Conservation (phyloP, 768 basidiomycete species). For the Boletellus ananiceps region DNA sequence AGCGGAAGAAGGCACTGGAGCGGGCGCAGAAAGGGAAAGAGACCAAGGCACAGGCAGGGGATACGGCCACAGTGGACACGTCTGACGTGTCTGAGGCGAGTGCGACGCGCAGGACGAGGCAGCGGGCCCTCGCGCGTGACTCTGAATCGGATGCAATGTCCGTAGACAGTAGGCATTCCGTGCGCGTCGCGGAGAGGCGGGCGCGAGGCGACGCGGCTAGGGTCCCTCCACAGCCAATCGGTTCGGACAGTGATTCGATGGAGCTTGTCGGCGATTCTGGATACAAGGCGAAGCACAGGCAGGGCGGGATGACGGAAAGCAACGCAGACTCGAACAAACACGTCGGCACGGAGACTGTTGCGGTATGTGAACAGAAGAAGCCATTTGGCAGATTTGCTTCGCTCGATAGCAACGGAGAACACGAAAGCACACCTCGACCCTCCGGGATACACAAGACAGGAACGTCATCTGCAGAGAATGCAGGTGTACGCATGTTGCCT, state of each 20-base stretch:
- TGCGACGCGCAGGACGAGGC: not conserved
- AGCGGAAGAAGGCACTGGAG: slow-evolving; percentile 19
- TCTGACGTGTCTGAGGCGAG: slow-evolving; percentile 10
- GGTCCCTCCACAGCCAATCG: not conserved
- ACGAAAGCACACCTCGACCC: slow-evolving; percentile 26
- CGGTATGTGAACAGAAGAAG: not conserved
- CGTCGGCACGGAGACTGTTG: not conserved
- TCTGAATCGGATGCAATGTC: slow-evolving; percentile 29
- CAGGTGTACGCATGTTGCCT: slow-evolving; percentile 4
- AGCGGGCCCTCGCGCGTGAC: slow-evolving; percentile 2
- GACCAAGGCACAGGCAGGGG: slow-evolving; percentile 1
- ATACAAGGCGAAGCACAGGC: not conserved
- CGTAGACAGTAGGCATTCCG: slow-evolving; percentile 19
- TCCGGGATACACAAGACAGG: not conserved
- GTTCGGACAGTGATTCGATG: slow-evolving; percentile 6
- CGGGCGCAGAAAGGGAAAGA: slow-evolving; percentile 15
- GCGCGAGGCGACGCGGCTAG: not conserved
- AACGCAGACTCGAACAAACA: not conserved
- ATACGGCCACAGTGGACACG: not conserved
- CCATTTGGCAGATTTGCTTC: not conserved
- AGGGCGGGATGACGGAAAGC: not conserved
- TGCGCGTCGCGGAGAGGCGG: slow-evolving; percentile 3
- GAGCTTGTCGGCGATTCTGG: slow-evolving; percentile 1
- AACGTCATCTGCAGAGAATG: not conserved
- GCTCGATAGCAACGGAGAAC: slow-evolving; percentile 8